Base-by-base conservation (phyloP, 2,329 filamentous ascomycete genomes). In the Peltaster fructicola region DNA sequence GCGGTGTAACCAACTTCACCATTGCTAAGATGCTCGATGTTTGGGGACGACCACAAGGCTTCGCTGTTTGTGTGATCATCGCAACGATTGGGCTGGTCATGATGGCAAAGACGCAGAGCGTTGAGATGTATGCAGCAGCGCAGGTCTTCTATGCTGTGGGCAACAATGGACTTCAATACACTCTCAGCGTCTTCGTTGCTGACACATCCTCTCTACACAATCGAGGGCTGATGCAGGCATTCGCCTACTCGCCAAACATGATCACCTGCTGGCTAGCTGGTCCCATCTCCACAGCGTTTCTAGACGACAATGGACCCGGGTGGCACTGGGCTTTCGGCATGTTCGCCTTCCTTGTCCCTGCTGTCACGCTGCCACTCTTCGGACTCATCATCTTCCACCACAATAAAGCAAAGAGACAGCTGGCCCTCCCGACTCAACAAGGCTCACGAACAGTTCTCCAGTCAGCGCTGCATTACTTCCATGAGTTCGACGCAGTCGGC, bases 251-350 rank as follows among this genome's bases (percentile, higher is more conserved):
- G 0, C 73, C 74, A 1, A 74, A 70, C 37, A 63, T 79, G 31
- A 59, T 67, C 34, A 75, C 72, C 2, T 65, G 69, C 2, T 79
- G 42, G 26, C n/a, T 53, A 57, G 68, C 24, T 64, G 69, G 2
- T 61, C 68, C 2, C 9, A 29, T 31, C 3, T 31, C 32, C 7
- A 37, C 39, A 1, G 31, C 33, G 3, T 40, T 41, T 22, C 25
- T 44, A 14, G 23, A 29, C 3, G 5, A 17, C 22, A 37, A 33
- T 3, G 36, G 27, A 13, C 9, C 18, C 15, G 23, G 61, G 21
- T 79, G 67, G 63, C 61, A 69, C 20, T 79, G 73, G 73, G 71
- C 60, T 2, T 78, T 70, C 39, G 73, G 70, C 19, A 57, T 61
- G 34, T 79, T 73, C 48, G 58, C 65, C 17, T 68, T 80, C 36